phyloP scores from a whole-genome alignment of 208 protist genomes.

The Trypanosoma scelopori region DNA sequence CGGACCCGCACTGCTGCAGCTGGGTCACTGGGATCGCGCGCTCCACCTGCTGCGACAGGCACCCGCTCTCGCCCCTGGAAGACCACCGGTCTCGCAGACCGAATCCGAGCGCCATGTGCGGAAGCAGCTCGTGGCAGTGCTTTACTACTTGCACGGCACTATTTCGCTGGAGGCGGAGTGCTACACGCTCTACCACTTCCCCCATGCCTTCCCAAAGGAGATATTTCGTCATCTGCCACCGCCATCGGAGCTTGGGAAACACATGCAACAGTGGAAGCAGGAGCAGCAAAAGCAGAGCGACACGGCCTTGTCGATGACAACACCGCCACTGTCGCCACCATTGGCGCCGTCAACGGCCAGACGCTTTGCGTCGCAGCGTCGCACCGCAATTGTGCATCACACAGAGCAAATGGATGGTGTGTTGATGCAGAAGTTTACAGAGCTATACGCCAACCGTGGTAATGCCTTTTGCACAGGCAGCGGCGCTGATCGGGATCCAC shows the following conservation, averaged over 20 bases:
- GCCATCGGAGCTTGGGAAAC: constrained; percentile 1
- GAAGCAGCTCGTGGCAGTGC: constrained; percentile 13
- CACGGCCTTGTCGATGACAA: background rate
- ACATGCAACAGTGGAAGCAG: background rate
- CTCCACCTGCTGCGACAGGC: constrained; percentile 59
- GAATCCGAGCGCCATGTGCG: constrained; percentile 27
- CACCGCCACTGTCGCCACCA: background rate
- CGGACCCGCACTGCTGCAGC: constrained; percentile 60
- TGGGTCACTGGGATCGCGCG: constrained; percentile 50
- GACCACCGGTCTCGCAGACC: background rate
- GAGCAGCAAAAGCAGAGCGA: background rate
- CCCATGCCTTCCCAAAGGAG: constrained; percentile 66
- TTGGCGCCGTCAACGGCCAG: background rate
- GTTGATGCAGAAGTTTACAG: constrained; percentile 41
- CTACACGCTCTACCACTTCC: constrained; percentile 50
- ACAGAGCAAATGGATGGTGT: constrained; percentile 52
- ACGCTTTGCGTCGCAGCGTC: constrained; percentile 27
- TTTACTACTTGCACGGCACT: constrained; percentile 42
- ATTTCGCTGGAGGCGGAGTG: constrained; percentile 28
- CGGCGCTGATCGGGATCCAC: constrained; percentile 67
- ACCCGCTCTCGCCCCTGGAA: constrained; percentile 31
- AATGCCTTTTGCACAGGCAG: constrained; percentile 33
- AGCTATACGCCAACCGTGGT: constrained; percentile 24
- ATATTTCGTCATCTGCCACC: constrained; percentile 39
- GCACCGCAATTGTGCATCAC: constrained; percentile 33